Evolutionary conservation across 202 grass and related monocot species (phyloP), one percentile per base, ranked within the genome.

Genomic region (Setaria viridis): DNA sequence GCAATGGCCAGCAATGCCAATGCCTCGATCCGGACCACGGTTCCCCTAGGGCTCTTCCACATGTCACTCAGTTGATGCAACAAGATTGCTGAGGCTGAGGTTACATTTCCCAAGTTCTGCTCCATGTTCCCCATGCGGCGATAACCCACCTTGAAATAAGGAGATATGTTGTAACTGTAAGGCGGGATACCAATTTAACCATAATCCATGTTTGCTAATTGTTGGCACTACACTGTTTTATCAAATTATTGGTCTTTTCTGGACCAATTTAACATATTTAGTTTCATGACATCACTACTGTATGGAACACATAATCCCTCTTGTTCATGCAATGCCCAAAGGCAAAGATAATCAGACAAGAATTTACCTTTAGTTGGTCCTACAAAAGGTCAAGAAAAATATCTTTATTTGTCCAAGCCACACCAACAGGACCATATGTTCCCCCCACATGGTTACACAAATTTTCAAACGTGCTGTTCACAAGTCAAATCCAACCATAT

Each of bases 61-160:
- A 78, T 7, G 29, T 94, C 72, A 74, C 80, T 30, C 59, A 89
- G 80, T 77, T 85, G 84, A 91, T 87, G 80, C 77, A 60, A 35
- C 3, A 34, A 64, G 59, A 21, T 49, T 62, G 39, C 39, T 41
- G 57, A 47, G 29, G 59, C 49, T 19, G 59, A 4, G 19, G 20
- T 21, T 70, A 5, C 4, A 43, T 49, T 79, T 49, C 21, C 8
- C 9, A 64, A 64, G 9, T 67, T 47, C 25, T 51, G 59, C 45
- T 79, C 45, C 60, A 67, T 39, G 20, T 20, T 80, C 16, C 77
- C 60, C 42, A 80, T 80, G 60, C 60, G 60, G 29, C 45, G 77
- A 49, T 79, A 49, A 64, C 45, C 57, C 20, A 72, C 45, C 69
- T 72, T 72, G 43, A 30, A n/a, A 69, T 9, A 69, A 43, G 35